Evolutionary conservation across 371 early-diverging fungal genomes (phyloP), one percentile per base, ranked within the genome.

Genomic region (Saksenaea vasiformis): DNA sequence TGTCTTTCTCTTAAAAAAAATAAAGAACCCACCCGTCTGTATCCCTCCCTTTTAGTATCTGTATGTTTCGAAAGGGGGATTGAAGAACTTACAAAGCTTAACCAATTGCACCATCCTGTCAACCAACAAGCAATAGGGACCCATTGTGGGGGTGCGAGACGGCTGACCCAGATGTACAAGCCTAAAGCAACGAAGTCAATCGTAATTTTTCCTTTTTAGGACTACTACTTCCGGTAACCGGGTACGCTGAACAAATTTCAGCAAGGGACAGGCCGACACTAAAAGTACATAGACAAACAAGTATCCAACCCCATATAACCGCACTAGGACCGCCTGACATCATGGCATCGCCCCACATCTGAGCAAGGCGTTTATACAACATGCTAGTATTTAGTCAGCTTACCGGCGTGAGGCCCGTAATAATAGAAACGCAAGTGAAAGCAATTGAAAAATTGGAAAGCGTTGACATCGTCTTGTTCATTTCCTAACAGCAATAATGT

Each of bases 231-330:
- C 91, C 91, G 10, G 88, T 85, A 13, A 88, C 84, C 9, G 91
- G 90, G 69, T 78, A 87, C 2, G 91, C 85, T 2, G 87, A 86
- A 60, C 90, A 89, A 58, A 91, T 91, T 70, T 91, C 91, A 22
- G 91, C 91, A 65, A 91, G 67, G 7, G 88, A 85, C 22, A 90
- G 67, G 15, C 85, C 91, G 11, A 90, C 81, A 62, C 79, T 73
- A 72, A 89, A 76, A 0, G 88, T 87, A 59, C 88, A 87, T 61
- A 83, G 43, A 11, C 84, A 81, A 11, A 87, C 87, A 17, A 87
- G 57, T 27, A 89, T 54, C 87, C 89, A 91, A 36, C 90, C 89
- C 89, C 89, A 90, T 36, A 87, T 78, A 43, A 89, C 78, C 9
- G 85, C 84, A 58, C 86, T 81, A 7, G 90, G 87, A 13, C 91